A percentile compares a stretch with the other conserved stretches of the same genome.
These are phyloP conservation scores for Parachaetomium inaequale DNA, from an alignment of 495 filamentous ascomycete genomes.

Conservation along the genomic window DNA sequence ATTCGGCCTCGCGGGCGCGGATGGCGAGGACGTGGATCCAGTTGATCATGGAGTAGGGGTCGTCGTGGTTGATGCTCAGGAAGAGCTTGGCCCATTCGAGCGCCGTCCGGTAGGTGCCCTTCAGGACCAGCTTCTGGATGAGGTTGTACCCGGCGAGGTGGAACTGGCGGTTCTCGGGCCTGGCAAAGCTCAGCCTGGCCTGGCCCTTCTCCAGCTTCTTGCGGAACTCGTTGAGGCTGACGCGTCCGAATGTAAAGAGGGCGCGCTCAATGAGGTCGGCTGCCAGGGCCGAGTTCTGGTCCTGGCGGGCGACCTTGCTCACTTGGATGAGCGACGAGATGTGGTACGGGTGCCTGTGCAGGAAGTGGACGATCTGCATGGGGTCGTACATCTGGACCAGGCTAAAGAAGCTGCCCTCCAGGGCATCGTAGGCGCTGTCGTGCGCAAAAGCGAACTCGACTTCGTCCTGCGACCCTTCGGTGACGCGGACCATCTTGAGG, in stretches of 20 bases:
- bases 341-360: conserved; percentile 65
- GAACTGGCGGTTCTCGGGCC: conserved; percentile 85
- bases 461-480: conserved; percentile 44
- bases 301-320: conserved; percentile 85
- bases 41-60: conserved; percentile 78
- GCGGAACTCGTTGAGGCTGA: conserved; percentile 73
- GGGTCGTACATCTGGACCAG: conserved; percentile 82
- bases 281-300: conserved; percentile 77
- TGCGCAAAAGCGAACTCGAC: conserved; percentile 73
- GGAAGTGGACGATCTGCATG: conserved; percentile 51
- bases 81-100: conserved; percentile 90
- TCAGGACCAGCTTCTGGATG: conserved; percentile 74
- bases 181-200: conserved; percentile 70
- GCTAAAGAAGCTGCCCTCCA: conserved; percentile 71
- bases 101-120: conserved; percentile 89
- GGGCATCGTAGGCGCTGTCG: conserved; percentile 65
- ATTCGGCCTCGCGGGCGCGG: conserved; percentile 68
- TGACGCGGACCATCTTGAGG: conserved; percentile 74
- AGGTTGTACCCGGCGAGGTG: conserved; percentile 89
- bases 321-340: conserved; percentile 90
- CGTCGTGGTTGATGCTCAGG: conserved; percentile 68
- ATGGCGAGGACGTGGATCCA: conserved; percentile 80
- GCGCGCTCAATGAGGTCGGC: conserved; percentile 88
- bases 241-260: conserved; percentile 87
- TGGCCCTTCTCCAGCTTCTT: conserved; percentile 71